These are phyloP conservation scores for Pyricularia grisea DNA, from an alignment of 2,329 filamentous ascomycete species.

Conservation along the genomic window DNA sequence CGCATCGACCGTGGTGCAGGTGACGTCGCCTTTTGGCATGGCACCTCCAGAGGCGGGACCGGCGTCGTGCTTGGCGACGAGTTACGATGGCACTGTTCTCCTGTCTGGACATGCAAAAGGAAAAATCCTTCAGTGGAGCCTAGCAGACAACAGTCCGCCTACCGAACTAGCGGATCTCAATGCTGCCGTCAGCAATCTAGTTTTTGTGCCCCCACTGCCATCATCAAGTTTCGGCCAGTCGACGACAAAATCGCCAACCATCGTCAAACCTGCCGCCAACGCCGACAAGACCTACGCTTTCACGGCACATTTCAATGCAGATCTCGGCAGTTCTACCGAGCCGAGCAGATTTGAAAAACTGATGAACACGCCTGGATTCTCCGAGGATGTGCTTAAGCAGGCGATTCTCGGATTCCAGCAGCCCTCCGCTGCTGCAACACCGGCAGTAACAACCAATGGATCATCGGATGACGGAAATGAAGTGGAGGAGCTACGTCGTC, in stretches of 20 bases:
- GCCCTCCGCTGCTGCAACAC: conserved; percentile 11
- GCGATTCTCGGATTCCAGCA: conserved; percentile 38
- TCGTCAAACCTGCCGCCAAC: conserved; percentile 70
- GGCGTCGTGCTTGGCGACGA: conserved; percentile 60
- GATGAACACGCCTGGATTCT: conserved; percentile 36
- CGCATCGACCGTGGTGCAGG: conserved; percentile 48
- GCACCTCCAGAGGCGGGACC: conserved; percentile 56
- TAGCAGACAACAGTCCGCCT: conserved; percentile 59
- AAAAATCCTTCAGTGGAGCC: conserved; percentile 72
- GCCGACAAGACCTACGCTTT: conserved; percentile 56
- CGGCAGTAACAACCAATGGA: conserved; percentile 7
- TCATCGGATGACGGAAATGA: conserved; percentile 20
- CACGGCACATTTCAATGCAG: conserved; percentile 49
- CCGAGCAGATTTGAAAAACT: conserved; percentile 33
- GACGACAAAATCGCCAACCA: conserved; percentile 31
- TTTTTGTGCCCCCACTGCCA: conserved; percentile 56
- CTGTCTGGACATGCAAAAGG: conserved; percentile 76
- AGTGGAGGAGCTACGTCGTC: conserved; percentile 17
- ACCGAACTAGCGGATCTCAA: conserved; percentile 64
- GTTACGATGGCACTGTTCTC: conserved; percentile 72
- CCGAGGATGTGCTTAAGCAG: conserved; percentile 34
- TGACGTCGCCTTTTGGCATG: conserved; percentile 43
- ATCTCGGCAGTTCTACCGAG: conserved; percentile 20
- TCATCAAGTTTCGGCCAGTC: conserved; percentile 21
- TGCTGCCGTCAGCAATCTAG: conserved; percentile 72